Conservation (phyloP, 2,329 filamentous ascomycete genomes). For the Chrysoporthe puriensis region DNA sequence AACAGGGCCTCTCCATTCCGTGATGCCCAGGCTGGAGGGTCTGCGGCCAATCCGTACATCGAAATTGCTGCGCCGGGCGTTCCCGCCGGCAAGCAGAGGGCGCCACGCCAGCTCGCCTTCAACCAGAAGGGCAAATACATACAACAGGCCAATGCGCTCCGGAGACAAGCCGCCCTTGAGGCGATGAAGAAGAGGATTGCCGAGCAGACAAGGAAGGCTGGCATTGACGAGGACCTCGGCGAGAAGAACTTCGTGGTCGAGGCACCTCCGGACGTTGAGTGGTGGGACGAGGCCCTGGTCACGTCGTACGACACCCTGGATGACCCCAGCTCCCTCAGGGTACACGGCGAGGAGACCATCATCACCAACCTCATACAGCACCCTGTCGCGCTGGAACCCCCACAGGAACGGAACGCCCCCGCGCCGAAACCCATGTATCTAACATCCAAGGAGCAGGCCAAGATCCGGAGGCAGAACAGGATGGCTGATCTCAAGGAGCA, state of each 20-base stretch:
- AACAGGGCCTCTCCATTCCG: constrained; percentile 17
- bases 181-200: constrained; percentile 94
- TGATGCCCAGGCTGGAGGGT: constrained; percentile 8
- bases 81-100: constrained; percentile 63
- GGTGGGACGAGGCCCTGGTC: constrained; percentile 94
- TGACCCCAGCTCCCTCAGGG: constrained; percentile 67
- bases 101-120: constrained; percentile 80
- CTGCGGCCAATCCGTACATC: constrained; percentile 75
- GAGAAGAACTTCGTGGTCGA: constrained; percentile 90
- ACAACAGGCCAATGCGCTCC: constrained; percentile 85
- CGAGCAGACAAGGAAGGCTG: constrained; percentile 83
- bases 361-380: constrained; percentile 92
- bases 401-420: constrained; percentile 82
- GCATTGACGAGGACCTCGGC: constrained; percentile 86
- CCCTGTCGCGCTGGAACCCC: constrained; percentile 86
- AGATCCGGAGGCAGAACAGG: constrained; percentile 84
- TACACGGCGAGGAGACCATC: constrained; percentile 79
- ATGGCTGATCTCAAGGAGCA: constrained; percentile 95
- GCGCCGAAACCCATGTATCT: constrained; percentile 88
- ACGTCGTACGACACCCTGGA: constrained; percentile 75
- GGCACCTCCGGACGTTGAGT: constrained; percentile 85
- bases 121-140: constrained; percentile 98
- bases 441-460: constrained; percentile 87
- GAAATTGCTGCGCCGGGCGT: constrained; percentile 73
- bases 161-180: constrained; percentile 86